These are phyloP conservation scores for Acanthamoeba triangularis DNA, from an alignment of 208 protist genomes.

Conservation along the genomic window DNA sequence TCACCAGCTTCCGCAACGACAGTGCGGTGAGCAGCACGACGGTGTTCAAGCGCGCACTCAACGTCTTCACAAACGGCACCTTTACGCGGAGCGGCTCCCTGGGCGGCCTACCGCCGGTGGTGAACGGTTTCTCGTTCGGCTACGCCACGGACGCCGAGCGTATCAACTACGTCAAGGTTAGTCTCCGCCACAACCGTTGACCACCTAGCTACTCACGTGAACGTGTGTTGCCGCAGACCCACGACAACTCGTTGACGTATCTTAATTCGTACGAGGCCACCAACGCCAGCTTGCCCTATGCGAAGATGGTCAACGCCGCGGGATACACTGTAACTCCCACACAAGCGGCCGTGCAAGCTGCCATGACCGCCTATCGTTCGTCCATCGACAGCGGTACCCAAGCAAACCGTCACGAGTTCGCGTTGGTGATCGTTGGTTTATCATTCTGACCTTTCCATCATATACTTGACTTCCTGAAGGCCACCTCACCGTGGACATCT, in stretches of 20 bases:
- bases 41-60: conserved; percentile 4
- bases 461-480: not conserved
- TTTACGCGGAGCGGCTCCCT: not conserved
- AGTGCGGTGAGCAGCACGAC: not conserved
- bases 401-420: no score
- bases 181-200: no score
- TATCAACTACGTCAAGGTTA: not conserved
- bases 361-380: not conserved
- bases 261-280: not conserved
- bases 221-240: not conserved
- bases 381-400: not conserved
- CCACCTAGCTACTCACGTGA: not conserved
- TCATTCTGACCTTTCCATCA: no score
- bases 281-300: not conserved
- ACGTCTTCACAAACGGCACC: not conserved
- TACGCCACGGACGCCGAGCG: not conserved
- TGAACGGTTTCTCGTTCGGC: not conserved
- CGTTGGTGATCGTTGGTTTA: no score
- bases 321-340: not conserved
- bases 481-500: conserved; percentile 13
- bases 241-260: not conserved
- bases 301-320: not conserved
- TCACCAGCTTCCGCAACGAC: not conserved
- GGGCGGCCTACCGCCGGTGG: not conserved
- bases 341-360: not conserved